phyloP scores from a whole-genome alignment of 805 yeast genomes.

The Hemisphaericaspora nanyangensis region DNA sequence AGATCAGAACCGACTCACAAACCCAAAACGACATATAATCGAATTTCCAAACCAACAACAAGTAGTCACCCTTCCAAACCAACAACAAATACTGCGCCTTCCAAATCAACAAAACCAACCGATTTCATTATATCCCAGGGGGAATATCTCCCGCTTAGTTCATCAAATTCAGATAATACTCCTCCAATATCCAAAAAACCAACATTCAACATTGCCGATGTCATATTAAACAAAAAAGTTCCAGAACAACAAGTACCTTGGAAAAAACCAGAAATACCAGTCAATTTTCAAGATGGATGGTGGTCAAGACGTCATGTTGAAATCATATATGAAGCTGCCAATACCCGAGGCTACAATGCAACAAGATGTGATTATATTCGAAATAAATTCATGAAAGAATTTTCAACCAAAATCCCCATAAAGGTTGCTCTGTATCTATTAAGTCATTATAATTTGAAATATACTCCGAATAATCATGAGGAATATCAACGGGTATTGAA shows the following conservation, averaged over 20 bases:
- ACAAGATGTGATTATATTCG: slow-evolving; percentile 11
- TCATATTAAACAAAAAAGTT: no score
- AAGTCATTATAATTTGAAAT: slow-evolving; percentile 17
- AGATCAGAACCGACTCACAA: no score
- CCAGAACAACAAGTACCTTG: no score
- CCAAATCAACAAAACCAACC: no score
- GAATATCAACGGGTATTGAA: slow-evolving; percentile 12
- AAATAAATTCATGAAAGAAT: slow-evolving; percentile 9
- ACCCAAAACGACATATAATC: no score
- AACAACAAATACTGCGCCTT: no score
- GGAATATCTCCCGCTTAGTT: background rate
- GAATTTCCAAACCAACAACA: no score
- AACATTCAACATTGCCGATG: no score
- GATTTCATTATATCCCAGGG: background rate
- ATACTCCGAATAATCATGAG: slow-evolving; percentile 2
- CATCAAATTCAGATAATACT: background rate
- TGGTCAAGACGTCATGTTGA: slow-evolving; percentile 18
- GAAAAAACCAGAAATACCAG: background rate
- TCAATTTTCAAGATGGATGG: slow-evolving; percentile 6
- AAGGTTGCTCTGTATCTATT: slow-evolving; percentile 13
- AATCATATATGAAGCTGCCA: slow-evolving; percentile 3
- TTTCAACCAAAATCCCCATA: slow-evolving; percentile 8
- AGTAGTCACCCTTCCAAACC: no score
- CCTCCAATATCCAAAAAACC: background rate
- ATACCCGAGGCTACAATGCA: background rate